Evolutionary conservation across 2,329 filamentous ascomycete species (phyloP).

Genomic region (Parascedosporium putredinis): DNA sequence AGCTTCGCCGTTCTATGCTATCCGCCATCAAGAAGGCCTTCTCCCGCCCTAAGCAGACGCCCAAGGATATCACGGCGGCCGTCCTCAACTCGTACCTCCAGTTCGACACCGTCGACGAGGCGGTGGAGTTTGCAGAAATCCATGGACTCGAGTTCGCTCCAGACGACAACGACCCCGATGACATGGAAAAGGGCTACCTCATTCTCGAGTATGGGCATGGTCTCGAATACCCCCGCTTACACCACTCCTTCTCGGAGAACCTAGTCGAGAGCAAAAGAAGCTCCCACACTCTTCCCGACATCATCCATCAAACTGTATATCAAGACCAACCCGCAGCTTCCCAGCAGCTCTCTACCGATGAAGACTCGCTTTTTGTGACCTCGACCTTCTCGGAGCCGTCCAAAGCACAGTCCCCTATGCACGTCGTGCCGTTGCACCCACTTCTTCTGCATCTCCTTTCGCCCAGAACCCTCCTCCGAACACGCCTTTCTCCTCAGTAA

Average conservation of each 20-base stretch:
- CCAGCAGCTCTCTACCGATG: not conserved
- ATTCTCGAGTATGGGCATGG: slow-evolving; percentile 32
- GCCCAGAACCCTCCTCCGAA: not conserved
- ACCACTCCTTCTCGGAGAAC: slow-evolving; percentile 43
- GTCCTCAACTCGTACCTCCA: slow-evolving; percentile 47
- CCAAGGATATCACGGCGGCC: slow-evolving; percentile 48
- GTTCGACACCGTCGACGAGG: slow-evolving; percentile 59
- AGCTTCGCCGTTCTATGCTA: slow-evolving; percentile 47
- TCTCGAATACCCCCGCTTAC: slow-evolving; percentile 38
- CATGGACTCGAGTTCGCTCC: slow-evolving; percentile 42
- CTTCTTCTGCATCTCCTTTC: not conserved
- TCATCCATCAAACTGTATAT: slow-evolving; percentile 46
- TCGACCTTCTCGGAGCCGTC: not conserved
- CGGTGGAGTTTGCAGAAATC: slow-evolving; percentile 52
- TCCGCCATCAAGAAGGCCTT: slow-evolving; percentile 44
- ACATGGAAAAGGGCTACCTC: slow-evolving; percentile 28
- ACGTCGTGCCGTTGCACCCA: not conserved
- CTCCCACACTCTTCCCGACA: slow-evolving; percentile 36
- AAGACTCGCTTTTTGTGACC: not conserved
- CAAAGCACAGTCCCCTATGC: not conserved
- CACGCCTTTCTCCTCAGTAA: not conserved
- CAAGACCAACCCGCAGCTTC: slow-evolving; percentile 21
- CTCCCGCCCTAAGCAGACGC: slow-evolving; percentile 43
- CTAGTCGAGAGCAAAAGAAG: slow-evolving; percentile 53
- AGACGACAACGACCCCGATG: slow-evolving; percentile 21